These are phyloP conservation scores for Leccinum rimulosum DNA, from an alignment of 768 basidiomycete species.

Conservation along the genomic window DNA sequence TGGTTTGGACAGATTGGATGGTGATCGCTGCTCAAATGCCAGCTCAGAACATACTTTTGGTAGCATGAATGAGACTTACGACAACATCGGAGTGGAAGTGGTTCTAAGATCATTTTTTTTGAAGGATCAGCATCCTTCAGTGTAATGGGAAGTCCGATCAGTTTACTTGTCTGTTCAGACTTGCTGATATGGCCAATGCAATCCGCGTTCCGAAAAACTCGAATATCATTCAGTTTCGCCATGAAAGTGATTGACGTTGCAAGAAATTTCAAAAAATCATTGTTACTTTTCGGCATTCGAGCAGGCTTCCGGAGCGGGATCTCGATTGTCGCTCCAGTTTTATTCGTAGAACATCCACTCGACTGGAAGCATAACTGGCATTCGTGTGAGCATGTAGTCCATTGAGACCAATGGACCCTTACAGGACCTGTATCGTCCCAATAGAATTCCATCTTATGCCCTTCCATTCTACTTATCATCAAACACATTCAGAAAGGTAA, in stretches of 20 bases:
- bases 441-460: conserved; percentile 89
- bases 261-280: conserved; percentile 86
- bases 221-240: conserved; percentile 67
- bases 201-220: conserved; percentile 75
- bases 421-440: conserved; percentile 79
- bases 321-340: conserved; percentile 74
- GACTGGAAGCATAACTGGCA: conserved; percentile 60
- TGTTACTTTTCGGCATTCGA: conserved; percentile 70
- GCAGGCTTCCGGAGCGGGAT: conserved; percentile 77
- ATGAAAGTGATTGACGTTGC: conserved; percentile 92
- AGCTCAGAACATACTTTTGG: too few relatives aligned
- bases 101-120: conserved; percentile 54
- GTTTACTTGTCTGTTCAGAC: conserved; percentile 37
- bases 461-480: conserved; percentile 31
- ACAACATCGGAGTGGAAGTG: conserved; percentile 40
- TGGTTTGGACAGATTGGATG: too few relatives aligned
- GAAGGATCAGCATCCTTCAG: conserved; percentile 50
- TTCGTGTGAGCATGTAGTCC: neutral
- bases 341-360: conserved; percentile 53
- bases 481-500: conserved; percentile 16
- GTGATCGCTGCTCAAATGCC: too few relatives aligned
- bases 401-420: conserved; percentile 36
- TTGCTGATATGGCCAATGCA: conserved; percentile 64
- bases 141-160: conserved; percentile 50
- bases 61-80: neutral